Evolutionary conservation across 805 yeast genomes (phyloP).

Genomic region (Lachancea mirantina): DNA sequence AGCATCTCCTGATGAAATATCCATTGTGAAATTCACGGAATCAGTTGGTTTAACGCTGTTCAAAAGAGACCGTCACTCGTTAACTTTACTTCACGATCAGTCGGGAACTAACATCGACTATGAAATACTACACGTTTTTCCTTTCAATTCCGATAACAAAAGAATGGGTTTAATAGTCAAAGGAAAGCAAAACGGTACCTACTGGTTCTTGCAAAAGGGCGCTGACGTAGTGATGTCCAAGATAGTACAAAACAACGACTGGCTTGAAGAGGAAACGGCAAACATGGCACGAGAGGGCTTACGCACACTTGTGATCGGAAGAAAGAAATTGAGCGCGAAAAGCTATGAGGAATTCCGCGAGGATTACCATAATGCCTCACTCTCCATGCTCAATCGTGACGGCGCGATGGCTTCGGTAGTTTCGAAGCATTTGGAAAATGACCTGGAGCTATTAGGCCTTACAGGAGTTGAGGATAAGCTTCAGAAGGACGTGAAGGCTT

Average conservation of each 20-base stretch:
- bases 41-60: conserved; percentile 72
- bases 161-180: conserved; percentile 88
- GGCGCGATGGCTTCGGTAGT: conserved; percentile 62
- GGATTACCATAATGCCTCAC: conserved; percentile 63
- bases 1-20: conserved; percentile 97
- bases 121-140: conserved; percentile 77
- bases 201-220: conserved; percentile 87
- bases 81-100: conserved; percentile 59
- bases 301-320: conserved; percentile 89
- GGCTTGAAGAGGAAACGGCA: conserved; percentile 96
- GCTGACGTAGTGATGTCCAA: conserved; percentile 91
- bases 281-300: conserved; percentile 98
- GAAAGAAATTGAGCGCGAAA: conserved; percentile 55
- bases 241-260: conserved; percentile 80
- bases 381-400: conserved; percentile 78
- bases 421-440: conserved; percentile 63
- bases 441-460: conserved; percentile 78
- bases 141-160: conserved; percentile 91
- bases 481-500: conserved; percentile 84
- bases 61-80: conserved; percentile 72
- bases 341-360: conserved; percentile 55
- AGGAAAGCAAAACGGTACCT: conserved; percentile 56
- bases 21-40: conserved; percentile 89
- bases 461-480: conserved; percentile 97
- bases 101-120: conserved; percentile 46